Conservation (phyloP, 2,329 filamentous ascomycete species). For the Ophioceras dolichostomum region DNA sequence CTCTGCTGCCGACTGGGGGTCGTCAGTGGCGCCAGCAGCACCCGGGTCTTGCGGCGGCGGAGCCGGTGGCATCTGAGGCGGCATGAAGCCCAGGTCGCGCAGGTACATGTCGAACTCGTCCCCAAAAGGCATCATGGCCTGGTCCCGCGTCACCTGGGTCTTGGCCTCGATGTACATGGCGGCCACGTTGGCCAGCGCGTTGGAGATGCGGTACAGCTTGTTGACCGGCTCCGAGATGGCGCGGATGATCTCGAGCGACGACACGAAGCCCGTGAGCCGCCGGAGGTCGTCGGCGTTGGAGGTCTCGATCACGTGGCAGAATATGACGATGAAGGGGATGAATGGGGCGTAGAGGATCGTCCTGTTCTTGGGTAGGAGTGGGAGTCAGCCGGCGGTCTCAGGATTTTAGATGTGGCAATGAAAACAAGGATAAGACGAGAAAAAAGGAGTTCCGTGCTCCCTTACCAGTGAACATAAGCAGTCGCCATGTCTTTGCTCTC, state of each 20-base stretch:
- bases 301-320: conserved; percentile 45
- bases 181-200: conserved; percentile 49
- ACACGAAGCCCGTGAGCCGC: conserved; percentile 42
- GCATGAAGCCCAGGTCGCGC: conserved; percentile 49
- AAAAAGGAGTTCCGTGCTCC: too few relatives aligned
- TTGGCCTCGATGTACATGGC: conserved; percentile 51
- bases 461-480: conserved; percentile 40
- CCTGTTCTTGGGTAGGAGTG: conserved; percentile 18
- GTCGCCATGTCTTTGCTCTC: conserved; percentile 25
- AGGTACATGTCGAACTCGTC: conserved; percentile 55
- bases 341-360: conserved; percentile 44
- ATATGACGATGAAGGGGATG: conserved; percentile 46
- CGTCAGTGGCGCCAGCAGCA: conserved; percentile 23
- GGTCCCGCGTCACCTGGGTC: conserved; percentile 18
- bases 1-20: conserved; percentile 16
- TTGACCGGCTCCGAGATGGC: conserved; percentile 44
- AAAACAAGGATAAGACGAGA: conserved; percentile 2
- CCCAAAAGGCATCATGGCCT: conserved; percentile 35
- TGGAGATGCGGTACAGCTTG: conserved; percentile 49
- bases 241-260: conserved; percentile 37
- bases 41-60: conserved; percentile 46
- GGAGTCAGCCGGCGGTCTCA: too few relatives aligned
- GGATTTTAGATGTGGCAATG: not conserved
- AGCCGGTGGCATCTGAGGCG: too few relatives aligned
- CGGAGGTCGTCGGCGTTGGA: conserved; percentile 38